Evolutionary conservation across 2,329 filamentous ascomycete genomes (phyloP).

Genomic region (Colletotrichum zoysiae): DNA sequence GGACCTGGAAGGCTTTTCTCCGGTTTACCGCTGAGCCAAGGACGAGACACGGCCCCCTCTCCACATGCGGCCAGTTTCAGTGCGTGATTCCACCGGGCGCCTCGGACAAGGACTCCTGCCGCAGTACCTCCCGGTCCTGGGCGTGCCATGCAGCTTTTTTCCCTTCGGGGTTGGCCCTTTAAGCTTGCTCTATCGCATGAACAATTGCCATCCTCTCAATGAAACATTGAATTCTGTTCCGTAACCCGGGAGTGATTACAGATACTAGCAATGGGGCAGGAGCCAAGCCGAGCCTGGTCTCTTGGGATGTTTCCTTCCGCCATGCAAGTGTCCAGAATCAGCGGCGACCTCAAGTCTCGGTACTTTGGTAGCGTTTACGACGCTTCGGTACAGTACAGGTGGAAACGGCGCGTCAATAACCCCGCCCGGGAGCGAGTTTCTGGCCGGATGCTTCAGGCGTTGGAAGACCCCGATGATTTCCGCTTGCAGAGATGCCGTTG

Average conservation of each 20-base stretch:
- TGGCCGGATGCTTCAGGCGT: neutral
- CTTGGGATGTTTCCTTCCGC: neutral
- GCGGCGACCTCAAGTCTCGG: constrained; percentile 24
- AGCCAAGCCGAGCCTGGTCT: neutral
- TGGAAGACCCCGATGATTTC: constrained; percentile 3
- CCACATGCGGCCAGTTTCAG: constrained; percentile 13
- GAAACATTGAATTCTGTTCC: constrained; percentile 21
- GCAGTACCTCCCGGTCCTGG: constrained; percentile 17
- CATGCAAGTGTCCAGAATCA: constrained; percentile 12
- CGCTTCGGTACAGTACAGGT: constrained; percentile 20
- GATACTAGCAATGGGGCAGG: neutral
- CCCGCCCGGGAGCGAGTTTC: constrained; percentile 3
- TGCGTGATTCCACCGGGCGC: constrained; percentile 29
- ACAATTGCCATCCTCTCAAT: constrained; percentile 14
- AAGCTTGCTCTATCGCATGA: constrained; percentile 3
- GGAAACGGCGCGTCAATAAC: constrained; percentile 6
- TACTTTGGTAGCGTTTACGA: constrained; percentile 33
- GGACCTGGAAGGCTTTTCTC: constrained; percentile 23
- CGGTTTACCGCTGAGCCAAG: neutral
- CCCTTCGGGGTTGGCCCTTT: neutral
- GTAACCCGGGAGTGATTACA: constrained; percentile 16
- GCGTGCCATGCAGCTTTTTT: constrained; percentile 25
- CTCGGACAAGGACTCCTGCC: constrained; percentile 31
- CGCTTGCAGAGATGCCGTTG: constrained; percentile 15
- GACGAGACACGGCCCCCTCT: constrained; percentile 24